Conservation (phyloP, 352 stramenopile genomes). For the Pythium phragmitis region DNA sequence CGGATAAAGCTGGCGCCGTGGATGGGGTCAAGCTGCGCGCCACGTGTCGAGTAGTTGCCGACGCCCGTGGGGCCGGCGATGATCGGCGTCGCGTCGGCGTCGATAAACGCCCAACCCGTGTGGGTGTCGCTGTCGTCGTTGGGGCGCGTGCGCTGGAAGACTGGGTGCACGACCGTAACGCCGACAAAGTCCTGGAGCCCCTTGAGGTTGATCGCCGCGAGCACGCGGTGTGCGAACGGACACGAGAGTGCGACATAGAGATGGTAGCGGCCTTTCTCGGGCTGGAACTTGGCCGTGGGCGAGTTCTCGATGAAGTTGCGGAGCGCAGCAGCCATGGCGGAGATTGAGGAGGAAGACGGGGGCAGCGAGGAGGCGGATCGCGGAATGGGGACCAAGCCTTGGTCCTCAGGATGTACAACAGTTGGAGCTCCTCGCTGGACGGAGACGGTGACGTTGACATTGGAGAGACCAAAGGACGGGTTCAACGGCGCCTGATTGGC, state of each 20-base stretch:
- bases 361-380: slow-evolving; percentile 7
- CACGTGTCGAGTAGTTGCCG: slow-evolving; percentile 38
- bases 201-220: slow-evolving; percentile 86
- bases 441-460: slow-evolving; percentile 13
- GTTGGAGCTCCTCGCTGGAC: background rate
- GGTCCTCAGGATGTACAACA: background rate
- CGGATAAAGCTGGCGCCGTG: slow-evolving; percentile 70
- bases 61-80: slow-evolving; percentile 32
- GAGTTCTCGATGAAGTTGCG: slow-evolving; percentile 29
- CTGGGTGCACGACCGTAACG: slow-evolving; percentile 76
- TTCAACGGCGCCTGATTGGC: background rate
- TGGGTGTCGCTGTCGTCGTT: slow-evolving; percentile 49
- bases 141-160: slow-evolving; percentile 45
- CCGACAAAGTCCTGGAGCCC: slow-evolving; percentile 89
- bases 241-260: slow-evolving; percentile 93
- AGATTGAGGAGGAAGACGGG: slow-evolving; percentile 1
- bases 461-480: background rate
- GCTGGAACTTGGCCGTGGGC: slow-evolving; percentile 31
- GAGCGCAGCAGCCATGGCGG: slow-evolving; percentile 15
- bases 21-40: slow-evolving; percentile 50
- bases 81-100: slow-evolving; percentile 38
- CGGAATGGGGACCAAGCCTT: background rate
- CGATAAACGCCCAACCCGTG: slow-evolving; percentile 85
- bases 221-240: slow-evolving; percentile 61
- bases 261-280: slow-evolving; percentile 81